These are phyloP conservation scores for Paragyromitra xinjiangensis DNA, from an alignment of 495 filamentous ascomycete species.

Conservation along the genomic window DNA sequence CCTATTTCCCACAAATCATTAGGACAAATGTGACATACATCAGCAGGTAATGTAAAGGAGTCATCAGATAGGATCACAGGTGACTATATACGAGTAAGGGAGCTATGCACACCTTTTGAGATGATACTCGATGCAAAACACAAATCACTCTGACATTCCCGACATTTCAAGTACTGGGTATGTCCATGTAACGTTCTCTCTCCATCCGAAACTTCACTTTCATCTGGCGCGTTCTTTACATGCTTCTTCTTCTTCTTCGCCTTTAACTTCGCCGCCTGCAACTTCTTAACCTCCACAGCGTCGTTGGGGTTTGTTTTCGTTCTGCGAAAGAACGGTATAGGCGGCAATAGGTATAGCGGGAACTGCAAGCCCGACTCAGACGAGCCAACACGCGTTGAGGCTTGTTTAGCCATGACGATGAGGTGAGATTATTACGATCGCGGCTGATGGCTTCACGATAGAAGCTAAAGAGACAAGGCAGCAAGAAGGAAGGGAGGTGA, in stretches of 20 bases:
- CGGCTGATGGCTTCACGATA: slow-evolving; percentile 6
- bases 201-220: slow-evolving; percentile 28
- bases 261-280: slow-evolving; percentile 25
- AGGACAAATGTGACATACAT: background rate
- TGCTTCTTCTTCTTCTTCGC: slow-evolving; percentile 34
- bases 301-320: slow-evolving; percentile 23
- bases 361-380: slow-evolving; percentile 30
- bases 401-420: slow-evolving; percentile 15
- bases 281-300: slow-evolving; percentile 24
- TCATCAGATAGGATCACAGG: background rate
- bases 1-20: slow-evolving; percentile 65
- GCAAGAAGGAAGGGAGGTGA: slow-evolving; percentile 1
- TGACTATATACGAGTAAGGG: background rate
- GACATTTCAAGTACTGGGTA: slow-evolving; percentile 46
- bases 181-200: slow-evolving; percentile 26
- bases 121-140: slow-evolving; percentile 40
- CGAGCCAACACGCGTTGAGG: slow-evolving; percentile 16
- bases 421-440: slow-evolving; percentile 17
- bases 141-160: slow-evolving; percentile 43
- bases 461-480: slow-evolving; percentile 19
- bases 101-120: slow-evolving; percentile 44
- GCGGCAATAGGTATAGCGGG: slow-evolving; percentile 44
- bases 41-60: background rate
- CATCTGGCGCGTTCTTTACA: slow-evolving; percentile 3
- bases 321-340: slow-evolving; percentile 41